phyloP scores from a whole-genome alignment of 306 rosid species.

The Begonia masoniana region DNA sequence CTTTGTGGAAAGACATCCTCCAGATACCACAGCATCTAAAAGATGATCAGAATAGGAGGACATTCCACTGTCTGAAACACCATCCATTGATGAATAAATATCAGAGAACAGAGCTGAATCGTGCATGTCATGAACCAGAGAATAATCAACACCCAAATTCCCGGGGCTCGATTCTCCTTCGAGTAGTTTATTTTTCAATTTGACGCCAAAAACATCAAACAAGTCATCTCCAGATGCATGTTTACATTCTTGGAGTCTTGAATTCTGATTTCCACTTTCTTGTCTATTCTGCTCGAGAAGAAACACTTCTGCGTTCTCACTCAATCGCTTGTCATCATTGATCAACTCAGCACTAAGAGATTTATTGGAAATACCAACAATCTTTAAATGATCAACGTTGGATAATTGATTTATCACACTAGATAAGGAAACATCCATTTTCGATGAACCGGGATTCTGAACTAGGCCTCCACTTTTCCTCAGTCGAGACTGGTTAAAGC shows the following conservation, averaged over 20 bases:
- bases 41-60: constrained; percentile 39
- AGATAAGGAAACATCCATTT: too few relatives aligned
- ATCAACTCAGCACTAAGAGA: background rate
- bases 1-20: constrained; percentile 28
- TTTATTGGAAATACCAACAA: background rate
- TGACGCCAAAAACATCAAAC: constrained; percentile 72
- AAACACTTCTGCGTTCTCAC: background rate
- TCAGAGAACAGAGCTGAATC: constrained; percentile 1
- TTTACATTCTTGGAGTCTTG: background rate
- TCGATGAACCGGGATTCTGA: constrained; percentile 9
- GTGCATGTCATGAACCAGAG: too few relatives aligned
- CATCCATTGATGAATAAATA: too few relatives aligned
- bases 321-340: background rate
- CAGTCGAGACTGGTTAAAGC: constrained; percentile 21
- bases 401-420: background rate
- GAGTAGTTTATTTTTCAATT: constrained; percentile 49
- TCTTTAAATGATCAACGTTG: background rate
- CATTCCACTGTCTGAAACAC: too few relatives aligned
- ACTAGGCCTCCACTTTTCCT: constrained; percentile 28
- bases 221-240: constrained; percentile 51
- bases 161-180: constrained; percentile 5
- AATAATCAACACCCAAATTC: too few relatives aligned
- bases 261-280: background rate
- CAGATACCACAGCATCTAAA: constrained; percentile 87
- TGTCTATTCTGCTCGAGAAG: background rate